Conservation (phyloP, 352 stramenopile species). For the Pythium brachiatum region DNA sequence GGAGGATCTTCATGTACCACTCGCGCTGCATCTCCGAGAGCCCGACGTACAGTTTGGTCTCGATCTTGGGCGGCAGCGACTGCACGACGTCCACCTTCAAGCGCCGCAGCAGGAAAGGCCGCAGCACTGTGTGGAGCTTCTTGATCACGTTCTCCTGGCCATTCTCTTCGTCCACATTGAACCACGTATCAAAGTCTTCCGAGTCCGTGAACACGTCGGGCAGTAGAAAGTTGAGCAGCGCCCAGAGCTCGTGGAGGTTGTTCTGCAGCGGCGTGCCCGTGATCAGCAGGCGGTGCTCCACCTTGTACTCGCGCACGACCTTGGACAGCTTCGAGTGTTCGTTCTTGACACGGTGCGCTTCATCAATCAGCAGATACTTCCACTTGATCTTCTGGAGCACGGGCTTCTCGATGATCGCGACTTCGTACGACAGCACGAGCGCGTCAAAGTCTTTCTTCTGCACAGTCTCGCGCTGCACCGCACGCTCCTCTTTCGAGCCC, state of each 20-base stretch:
- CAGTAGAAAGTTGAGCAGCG: constrained; percentile 99
- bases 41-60: constrained; percentile 99
- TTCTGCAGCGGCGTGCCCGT: constrained; percentile 99
- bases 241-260: constrained; percentile 99
- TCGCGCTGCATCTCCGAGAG: constrained; percentile 97
- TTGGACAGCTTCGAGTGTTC: constrained; percentile 88
- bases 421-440: constrained; percentile 90
- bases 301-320: constrained; percentile 86
- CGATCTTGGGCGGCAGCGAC: constrained; percentile 96
- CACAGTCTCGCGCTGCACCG: constrained; percentile 88
- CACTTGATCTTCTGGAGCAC: constrained; percentile 93
- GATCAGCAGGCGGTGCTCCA: constrained; percentile 94
- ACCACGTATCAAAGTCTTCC: constrained; percentile 99
- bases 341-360: constrained; percentile 99
- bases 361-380: constrained; percentile 98
- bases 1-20: constrained; percentile 98
- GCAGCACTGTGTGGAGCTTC: constrained; percentile 96
- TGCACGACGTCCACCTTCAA: constrained; percentile 99
- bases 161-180: constrained; percentile 96
- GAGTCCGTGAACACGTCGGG: constrained; percentile 91
- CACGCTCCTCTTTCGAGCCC: constrained; percentile 93
- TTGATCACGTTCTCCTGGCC: constrained; percentile 97
- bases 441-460: constrained; percentile 89
- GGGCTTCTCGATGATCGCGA: constrained; percentile 94
- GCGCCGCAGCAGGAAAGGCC: constrained; percentile 97